These are phyloP conservation scores for Parathielavia appendiculata DNA, from an alignment of 495 filamentous ascomycete species.

Conservation along the genomic window DNA sequence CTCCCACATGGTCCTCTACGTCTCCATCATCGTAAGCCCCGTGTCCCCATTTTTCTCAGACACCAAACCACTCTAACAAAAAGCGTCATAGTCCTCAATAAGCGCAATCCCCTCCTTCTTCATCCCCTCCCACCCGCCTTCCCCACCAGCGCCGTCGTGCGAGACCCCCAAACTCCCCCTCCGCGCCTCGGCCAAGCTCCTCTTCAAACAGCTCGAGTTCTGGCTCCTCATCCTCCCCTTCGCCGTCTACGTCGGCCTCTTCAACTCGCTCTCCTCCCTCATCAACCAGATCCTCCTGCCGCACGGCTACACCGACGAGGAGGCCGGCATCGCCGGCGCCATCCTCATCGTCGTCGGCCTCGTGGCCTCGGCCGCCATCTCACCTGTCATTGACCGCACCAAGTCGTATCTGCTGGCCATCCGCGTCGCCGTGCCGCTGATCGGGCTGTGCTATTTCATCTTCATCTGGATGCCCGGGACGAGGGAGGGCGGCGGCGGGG, in stretches of 20 bases:
- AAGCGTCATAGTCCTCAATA: constrained; percentile 53
- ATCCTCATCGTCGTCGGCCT: constrained; percentile 88
- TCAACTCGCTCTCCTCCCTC: constrained; percentile 85
- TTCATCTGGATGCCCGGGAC: constrained; percentile 79
- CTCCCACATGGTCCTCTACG: constrained; percentile 78
- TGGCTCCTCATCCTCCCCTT: constrained; percentile 74
- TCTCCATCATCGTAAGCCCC: constrained; percentile 70
- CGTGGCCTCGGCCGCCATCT: constrained; percentile 64
- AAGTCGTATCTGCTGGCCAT: constrained; percentile 74
- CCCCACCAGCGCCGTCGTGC: constrained; percentile 52
- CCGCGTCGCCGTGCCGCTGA: constrained; percentile 67
- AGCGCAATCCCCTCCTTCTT: constrained; percentile 76
- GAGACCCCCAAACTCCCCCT: constrained; percentile 47
- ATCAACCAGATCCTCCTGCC: constrained; percentile 86
- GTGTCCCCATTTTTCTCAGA: constrained; percentile 15
- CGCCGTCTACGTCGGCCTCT: constrained; percentile 80
- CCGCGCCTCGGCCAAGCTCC: constrained; percentile 46
- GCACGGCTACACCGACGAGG: constrained; percentile 69
- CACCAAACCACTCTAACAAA: constrained; percentile 14
- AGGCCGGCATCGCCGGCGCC: constrained; percentile 86
- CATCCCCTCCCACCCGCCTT: constrained; percentile 73
- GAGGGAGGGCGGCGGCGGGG: constrained; percentile 30
- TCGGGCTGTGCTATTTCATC: constrained; percentile 64
- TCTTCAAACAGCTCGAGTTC: constrained; percentile 56
- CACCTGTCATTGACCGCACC: constrained; percentile 77